A percentile compares a stretch with the other conserved stretches of the same genome.
phyloP scores from a whole-genome alignment of 129 eudicot genomes.

The Pittosporum tobira region DNA sequence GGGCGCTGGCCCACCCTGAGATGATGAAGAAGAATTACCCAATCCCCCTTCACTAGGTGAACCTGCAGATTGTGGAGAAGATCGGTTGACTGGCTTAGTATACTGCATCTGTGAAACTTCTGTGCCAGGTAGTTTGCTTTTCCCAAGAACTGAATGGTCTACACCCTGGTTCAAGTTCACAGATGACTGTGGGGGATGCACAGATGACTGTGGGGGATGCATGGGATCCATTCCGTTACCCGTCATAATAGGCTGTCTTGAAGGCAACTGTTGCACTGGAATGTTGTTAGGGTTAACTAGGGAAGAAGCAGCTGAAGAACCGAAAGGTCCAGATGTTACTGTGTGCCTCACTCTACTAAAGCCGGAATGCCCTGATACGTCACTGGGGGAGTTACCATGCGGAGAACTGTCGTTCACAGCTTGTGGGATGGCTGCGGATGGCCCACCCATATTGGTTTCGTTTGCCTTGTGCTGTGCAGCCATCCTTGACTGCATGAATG shows the following conservation, averaged over 20 bases:
- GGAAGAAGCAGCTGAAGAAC: conserved; percentile 25
- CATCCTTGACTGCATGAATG: conserved; percentile 80
- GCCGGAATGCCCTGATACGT: conserved; percentile 69
- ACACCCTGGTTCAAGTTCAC: conserved; percentile 57
- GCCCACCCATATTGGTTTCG: conserved; percentile 43
- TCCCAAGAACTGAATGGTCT: conserved; percentile 31
- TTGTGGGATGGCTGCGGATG: conserved; percentile 13
- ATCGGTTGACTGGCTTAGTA: conserved; percentile 42
- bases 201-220: conserved; percentile 49
- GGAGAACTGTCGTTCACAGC: conserved; percentile 64
- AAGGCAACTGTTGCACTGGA: conserved; percentile 43
- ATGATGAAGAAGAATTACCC: conserved; percentile 26
- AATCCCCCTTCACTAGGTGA: conserved; percentile 39
- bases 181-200: conserved; percentile 49
- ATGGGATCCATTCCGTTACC: conserved; percentile 58
- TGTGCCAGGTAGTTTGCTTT: conserved; percentile 29
- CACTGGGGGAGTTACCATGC: conserved; percentile 57
- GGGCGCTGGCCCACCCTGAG: conserved; percentile 31
- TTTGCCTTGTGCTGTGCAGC: conserved; percentile 54
- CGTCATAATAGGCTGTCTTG: conserved; percentile 36
- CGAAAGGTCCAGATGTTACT: conserved; percentile 36
- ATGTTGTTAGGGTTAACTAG: conserved; percentile 24
- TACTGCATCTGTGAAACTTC: conserved; percentile 54
- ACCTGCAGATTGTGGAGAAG: conserved; percentile 44
- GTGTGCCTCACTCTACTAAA: conserved; percentile 54